A percentile compares a stretch with the other conserved stretches of the same genome.
These are phyloP conservation scores for Agrocybe pediades DNA, from an alignment of 768 basidiomycete species.

Conservation along the genomic window DNA sequence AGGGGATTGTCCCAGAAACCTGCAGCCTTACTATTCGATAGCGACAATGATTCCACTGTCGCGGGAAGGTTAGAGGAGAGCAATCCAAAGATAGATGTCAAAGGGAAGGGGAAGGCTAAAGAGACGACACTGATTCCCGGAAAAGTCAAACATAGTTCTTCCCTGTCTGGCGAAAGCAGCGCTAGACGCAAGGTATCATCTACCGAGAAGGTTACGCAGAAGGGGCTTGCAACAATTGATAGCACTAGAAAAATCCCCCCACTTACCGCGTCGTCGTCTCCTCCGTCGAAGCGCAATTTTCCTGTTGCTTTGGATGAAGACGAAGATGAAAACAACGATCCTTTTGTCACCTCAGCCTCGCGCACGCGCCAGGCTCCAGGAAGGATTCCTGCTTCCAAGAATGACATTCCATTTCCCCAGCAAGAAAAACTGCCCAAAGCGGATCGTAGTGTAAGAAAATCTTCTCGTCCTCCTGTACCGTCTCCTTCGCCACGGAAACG, in stretches of 20 bases:
- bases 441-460: neutral
- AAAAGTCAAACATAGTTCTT: neutral
- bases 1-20: neutral
- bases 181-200: neutral
- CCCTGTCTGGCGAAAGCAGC: neutral
- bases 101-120: neutral
- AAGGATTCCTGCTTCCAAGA: neutral
- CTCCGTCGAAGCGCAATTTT: neutral
- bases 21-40: neutral
- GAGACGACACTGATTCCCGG: neutral
- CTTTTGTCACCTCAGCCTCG: neutral
- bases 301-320: neutral
- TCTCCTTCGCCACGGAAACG: conserved; percentile 5
- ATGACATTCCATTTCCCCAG: neutral
- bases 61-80: neutral
- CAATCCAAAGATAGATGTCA: neutral
- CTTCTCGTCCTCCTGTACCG: neutral
- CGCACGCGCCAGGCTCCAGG: conserved; percentile 5
- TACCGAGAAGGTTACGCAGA: neutral
- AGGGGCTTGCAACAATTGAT: neutral
- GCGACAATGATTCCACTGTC: neutral
- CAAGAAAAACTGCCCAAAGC: too few species aligned
- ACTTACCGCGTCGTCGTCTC: neutral
- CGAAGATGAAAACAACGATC: neutral
- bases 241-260: neutral